Percentiles rank a stretch among this genome's conserved stretches.
Evolutionary conservation across 176 grass and related monocot genomes (phyloP).

Genomic region (Ensete ventricosum): DNA sequence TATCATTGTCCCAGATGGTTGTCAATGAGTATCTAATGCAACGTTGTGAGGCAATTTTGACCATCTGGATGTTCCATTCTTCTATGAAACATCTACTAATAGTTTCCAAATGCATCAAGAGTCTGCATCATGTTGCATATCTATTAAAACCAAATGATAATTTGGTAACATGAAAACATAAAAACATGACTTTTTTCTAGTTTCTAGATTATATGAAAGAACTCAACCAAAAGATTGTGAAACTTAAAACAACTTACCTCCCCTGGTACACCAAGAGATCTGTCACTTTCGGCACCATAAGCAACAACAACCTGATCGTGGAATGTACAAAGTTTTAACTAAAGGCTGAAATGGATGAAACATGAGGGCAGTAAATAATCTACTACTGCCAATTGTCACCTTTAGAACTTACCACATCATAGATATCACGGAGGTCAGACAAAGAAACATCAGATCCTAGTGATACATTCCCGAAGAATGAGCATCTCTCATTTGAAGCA

Average conservation of each 20-base stretch:
- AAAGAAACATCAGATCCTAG: conserved; percentile 61
- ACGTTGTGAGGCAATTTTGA: background rate
- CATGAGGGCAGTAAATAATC: background rate
- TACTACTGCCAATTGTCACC: background rate
- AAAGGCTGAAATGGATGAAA: background rate
- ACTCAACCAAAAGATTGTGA: background rate
- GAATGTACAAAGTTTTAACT: background rate
- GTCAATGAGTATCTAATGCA: background rate
- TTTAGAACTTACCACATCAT: conserved; percentile 62
- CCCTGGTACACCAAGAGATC: conserved; percentile 67
- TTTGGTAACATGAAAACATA: background rate
- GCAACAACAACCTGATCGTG: conserved; percentile 72
- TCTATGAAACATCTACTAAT: background rate
- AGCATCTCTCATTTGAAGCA: conserved; percentile 54
- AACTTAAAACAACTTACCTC: conserved; percentile 39
- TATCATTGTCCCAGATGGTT: background rate
- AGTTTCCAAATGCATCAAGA: background rate
- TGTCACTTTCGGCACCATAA: conserved; percentile 94
- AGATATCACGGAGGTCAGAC: conserved; percentile 49
- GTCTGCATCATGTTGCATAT: background rate
- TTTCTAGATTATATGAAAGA: background rate
- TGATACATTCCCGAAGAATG: conserved; percentile 80
- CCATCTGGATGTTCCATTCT: background rate
- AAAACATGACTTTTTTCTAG: background rate
- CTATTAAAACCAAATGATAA: background rate